Percentiles rank a stretch among this genome's conserved stretches.
Evolutionary conservation across 1,139 yeast genomes (phyloP).

Genomic region (Eremothecium sinecaudum): DNA sequence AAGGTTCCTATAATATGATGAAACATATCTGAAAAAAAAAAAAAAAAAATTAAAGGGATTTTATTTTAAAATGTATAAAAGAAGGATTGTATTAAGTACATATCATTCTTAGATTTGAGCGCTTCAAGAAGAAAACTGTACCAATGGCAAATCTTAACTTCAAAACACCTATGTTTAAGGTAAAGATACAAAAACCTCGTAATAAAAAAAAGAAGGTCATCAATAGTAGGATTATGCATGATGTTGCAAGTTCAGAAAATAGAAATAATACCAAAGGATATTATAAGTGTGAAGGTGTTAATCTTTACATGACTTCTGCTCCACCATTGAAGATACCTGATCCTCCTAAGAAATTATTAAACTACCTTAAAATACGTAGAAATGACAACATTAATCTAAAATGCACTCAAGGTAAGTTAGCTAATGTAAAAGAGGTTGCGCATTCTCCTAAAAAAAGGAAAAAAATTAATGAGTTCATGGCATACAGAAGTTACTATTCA

Average conservation of each 20-base stretch:
- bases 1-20: conserved; percentile 2
- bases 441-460: conserved; percentile 1
- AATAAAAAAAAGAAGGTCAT: neutral
- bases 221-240: neutral
- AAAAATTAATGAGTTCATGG: conserved; percentile 16
- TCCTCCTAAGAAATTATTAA: conserved; percentile 5
- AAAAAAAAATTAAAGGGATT: conserved; percentile 1
- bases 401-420: neutral
- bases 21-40: conserved; percentile 2
- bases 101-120: neutral
- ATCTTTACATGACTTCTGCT: conserved; percentile 8
- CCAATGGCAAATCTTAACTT: neutral
- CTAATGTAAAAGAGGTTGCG: neutral
- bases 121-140: no score
- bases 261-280: neutral
- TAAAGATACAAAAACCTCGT: conserved; percentile 1
- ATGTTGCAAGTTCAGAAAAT: neutral
- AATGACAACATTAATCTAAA: neutral
- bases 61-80: neutral
- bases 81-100: neutral
- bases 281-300: conserved; percentile 7
- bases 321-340: conserved; percentile 7
- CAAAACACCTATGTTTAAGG: conserved; percentile 7
- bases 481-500: conserved; percentile 20
- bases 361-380: neutral